Evolutionary conservation across 108 stramenopile species (phyloP), one percentile per base, ranked within the genome.

Genomic region (Nitzschia inconspicua): DNA sequence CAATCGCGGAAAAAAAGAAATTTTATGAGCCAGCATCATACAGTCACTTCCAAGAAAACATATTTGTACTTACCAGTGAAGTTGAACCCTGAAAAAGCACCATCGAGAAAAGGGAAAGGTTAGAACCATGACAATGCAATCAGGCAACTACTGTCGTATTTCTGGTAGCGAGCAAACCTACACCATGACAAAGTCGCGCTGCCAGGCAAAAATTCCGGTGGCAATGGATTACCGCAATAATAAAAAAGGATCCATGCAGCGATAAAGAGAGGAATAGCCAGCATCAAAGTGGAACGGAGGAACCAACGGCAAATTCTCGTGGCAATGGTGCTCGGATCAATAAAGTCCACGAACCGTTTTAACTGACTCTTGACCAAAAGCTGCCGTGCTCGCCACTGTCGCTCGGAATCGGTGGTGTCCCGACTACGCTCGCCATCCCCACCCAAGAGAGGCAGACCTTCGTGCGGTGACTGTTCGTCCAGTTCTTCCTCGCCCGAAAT

Each of bases 181-280:
- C 79, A 82, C 88, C 88, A 89, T 14, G 86, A 79, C 30, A 82
- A 32, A 7, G 76, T 65, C 2, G 68, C 65, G 43, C 68, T 63
- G 14, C 72, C 80, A 14, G 83, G 77, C 19, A 92, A 51, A 53
- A 88, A 77, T 3, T 73, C 58, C 18, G 83, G 51, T 51, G 50
- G 29, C 16, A 53, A 29, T n/a, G 91, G 91, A 74, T 93, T 93
- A 19, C 75, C 75, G 18, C 77, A 41, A 6, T 70, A 29, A 43
- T 85, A 82, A 47, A 60, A 86, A 1, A 74, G 49, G 19, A 85
- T 47, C 35, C 66, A 65, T 0, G 75, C 70, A 23, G 47, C 19
- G 7, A 63, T 29, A 26, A 79, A 50, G 0, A 37, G 51, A 16
- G 74, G 63, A 31, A 76, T 24, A 9, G 58, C 63, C 5, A 63